Evolutionary conservation across 306 rosid genomes (phyloP).

Genomic region (Prunus mume): DNA sequence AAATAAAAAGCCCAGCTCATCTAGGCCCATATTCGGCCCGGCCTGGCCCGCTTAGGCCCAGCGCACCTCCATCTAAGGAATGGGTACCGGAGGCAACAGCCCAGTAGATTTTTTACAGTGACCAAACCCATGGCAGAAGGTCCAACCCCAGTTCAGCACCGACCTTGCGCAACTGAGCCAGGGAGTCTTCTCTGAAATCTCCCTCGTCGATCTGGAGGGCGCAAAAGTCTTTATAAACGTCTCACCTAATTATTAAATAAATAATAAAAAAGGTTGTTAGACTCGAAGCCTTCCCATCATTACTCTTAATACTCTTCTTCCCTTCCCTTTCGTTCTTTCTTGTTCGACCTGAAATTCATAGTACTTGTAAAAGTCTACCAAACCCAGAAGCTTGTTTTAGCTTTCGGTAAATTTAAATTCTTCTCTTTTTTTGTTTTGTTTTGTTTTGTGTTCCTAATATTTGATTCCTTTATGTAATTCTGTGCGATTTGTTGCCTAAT

Average conservation of each 20-base stretch:
- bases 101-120: background rate
- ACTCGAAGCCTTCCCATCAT: background rate
- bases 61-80: no score
- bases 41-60: no score
- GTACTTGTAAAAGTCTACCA: background rate
- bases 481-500: constrained; percentile 6
- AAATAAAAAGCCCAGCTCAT: no score
- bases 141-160: background rate
- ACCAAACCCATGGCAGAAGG: background rate
- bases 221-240: background rate
- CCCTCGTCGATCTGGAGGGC: background rate
- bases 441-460: background rate
- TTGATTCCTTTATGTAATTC: background rate
- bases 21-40: no score
- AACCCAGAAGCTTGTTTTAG: background rate
- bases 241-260: background rate
- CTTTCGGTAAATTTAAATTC: background rate
- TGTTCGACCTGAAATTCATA: background rate
- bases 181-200: background rate
- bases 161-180: no score
- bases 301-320: background rate
- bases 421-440: background rate
- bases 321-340: background rate
- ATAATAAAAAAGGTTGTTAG: background rate
- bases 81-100: background rate